Evolutionary conservation across 257 asterid genomes (phyloP), one percentile per base, ranked within the genome.

Genomic region (Ocimum tenuiflorum): DNA sequence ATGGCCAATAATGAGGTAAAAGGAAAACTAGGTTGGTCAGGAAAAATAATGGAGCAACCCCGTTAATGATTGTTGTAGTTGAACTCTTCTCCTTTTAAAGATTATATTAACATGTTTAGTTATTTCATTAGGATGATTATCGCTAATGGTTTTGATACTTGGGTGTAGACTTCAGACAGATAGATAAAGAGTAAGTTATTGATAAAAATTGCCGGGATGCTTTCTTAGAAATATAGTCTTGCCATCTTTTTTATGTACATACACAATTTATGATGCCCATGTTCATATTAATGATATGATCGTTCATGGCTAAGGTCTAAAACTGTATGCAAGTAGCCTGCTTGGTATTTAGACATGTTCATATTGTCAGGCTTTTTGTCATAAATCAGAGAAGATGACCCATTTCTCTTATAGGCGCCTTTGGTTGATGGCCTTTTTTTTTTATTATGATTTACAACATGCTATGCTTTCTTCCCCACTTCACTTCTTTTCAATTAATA

Each of bases 251-350:
- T 7, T 29, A 18, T 41, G 22, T 29, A 49, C n/a, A n/a, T 63
- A 69, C 64, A 22, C 43, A 58, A 31, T 23, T 17, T 65, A 41
- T 72, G 59, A 52, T 65, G 67, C 11, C 47, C 53, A 19, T 53
- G 55, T 61, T 12, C 31, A n/a, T 48, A 33, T 60, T 45, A 33
- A 42, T 46, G 39, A 22, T 52, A 18, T 31, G 41, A 49, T 11
- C 55, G 29, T 45, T 19, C 75, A 54, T n/a, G 61, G 46, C 38
- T 5, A 8, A 8, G 7, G 41, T 4, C 41, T 5, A 35, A 42
- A n/a, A 17, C 5, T 45, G 12, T 12, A 11, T 47, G 67, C 43
- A 23, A 43, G 17, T 50, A 39, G 10, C 56, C 60, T 15, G 51
- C 53, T 43, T 65, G 19, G 41, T 50, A 11, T 64, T 73, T 48